Percentiles rank a stretch among this genome's conserved stretches.
Evolutionary conservation across 176 grass and related monocot species (phyloP).

Genomic region (Zoysia pacifica): DNA sequence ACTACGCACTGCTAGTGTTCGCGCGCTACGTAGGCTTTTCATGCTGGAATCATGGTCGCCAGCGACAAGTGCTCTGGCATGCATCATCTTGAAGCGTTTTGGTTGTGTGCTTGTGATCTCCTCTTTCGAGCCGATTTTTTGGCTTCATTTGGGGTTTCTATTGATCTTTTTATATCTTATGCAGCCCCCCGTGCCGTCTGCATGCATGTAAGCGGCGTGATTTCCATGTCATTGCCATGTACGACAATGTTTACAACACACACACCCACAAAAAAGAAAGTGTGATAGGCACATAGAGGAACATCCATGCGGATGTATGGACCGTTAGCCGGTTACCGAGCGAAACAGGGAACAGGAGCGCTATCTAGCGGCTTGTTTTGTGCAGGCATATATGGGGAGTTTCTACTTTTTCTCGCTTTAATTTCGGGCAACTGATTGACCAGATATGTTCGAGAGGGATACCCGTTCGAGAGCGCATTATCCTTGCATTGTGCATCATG

Average conservation of each 20-base stretch:
- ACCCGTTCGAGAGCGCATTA: not conserved
- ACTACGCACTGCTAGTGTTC: not conserved
- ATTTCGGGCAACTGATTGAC: not conserved
- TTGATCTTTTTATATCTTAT: not conserved
- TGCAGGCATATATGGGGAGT: not conserved
- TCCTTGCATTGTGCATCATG: not conserved
- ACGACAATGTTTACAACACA: not conserved
- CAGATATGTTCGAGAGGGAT: not conserved
- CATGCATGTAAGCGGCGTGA: not conserved
- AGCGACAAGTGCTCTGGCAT: not conserved
- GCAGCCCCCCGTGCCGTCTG: too few relatives aligned
- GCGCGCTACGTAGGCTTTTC: not conserved
- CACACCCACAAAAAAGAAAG: too few relatives aligned
- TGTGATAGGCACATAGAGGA: too few relatives aligned
- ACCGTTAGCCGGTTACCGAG: not conserved
- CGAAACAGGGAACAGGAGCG: not conserved
- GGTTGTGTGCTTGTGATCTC: rapidly evolving
- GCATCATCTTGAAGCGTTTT: not conserved
- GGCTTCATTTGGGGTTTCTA: not conserved
- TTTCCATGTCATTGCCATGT: not conserved
- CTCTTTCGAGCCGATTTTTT: not conserved
- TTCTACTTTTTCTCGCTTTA: not conserved
- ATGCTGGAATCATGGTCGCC: rapidly evolving
- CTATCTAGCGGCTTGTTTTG: not conserved
- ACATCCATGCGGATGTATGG: not conserved